A percentile compares a stretch with the other conserved stretches of the same genome.
phyloP scores from a whole-genome alignment of 495 filamentous ascomycete genomes.

The Neurospora sp. region DNA sequence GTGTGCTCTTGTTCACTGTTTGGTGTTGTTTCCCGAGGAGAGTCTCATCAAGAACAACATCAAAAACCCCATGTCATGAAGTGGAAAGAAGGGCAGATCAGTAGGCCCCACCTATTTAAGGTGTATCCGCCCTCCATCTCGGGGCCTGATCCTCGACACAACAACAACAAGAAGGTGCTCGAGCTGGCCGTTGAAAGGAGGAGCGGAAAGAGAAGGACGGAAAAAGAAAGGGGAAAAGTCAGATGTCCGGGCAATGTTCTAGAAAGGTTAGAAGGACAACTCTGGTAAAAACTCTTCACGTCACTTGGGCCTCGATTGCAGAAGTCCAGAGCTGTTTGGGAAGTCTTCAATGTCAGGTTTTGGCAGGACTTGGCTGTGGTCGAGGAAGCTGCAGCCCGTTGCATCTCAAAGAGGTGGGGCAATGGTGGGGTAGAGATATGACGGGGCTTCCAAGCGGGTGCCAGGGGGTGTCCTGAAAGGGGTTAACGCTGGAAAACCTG shows the following conservation, averaged over 20 bases:
- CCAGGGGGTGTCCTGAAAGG: background rate
- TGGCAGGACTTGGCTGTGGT: background rate
- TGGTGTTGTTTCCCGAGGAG: background rate
- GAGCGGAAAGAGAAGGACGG: background rate
- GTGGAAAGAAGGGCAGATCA: background rate
- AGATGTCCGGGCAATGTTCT: background rate
- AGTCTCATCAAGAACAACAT: background rate
- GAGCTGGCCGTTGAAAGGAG: background rate
- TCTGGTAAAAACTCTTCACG: constrained; percentile 1
- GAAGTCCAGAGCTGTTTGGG: background rate
- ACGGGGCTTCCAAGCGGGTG: background rate
- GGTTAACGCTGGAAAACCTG: background rate
- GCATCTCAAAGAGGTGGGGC: background rate
- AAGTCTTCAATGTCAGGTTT: background rate
- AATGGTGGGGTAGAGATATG: constrained; percentile 4
- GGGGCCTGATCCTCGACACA: background rate
- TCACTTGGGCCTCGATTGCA: background rate
- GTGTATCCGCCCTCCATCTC: background rate
- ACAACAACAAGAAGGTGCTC: background rate
- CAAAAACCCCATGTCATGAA: background rate
- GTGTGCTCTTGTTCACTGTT: background rate
- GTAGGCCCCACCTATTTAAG: background rate
- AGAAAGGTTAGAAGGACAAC: background rate
- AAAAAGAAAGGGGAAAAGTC: background rate
- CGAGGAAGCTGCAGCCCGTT: background rate